Evolutionary conservation across 2,329 filamentous ascomycete genomes (phyloP).

Genomic region (Diaporthe sp.): DNA sequence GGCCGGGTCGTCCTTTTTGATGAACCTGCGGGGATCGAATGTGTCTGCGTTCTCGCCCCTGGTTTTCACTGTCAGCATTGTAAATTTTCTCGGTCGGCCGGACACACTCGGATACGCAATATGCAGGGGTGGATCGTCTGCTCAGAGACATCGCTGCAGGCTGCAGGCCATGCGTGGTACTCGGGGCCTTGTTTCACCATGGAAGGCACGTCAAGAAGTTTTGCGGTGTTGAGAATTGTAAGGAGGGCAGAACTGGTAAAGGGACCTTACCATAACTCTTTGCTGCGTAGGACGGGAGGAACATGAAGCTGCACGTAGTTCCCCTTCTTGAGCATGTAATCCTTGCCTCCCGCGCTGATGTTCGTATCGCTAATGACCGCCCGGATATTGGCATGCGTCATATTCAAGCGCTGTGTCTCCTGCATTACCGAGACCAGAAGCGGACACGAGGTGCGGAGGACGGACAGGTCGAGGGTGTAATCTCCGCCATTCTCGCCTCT

Average conservation of each 20-base stretch:
- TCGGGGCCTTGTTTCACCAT: too few species aligned
- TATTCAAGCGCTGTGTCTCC: slow-evolving; percentile 46
- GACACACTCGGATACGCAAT: too few species aligned
- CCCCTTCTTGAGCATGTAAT: slow-evolving; percentile 47
- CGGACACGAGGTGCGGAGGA: slow-evolving; percentile 46
- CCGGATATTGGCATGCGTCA: slow-evolving; percentile 42
- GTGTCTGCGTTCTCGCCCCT: slow-evolving; percentile 44
- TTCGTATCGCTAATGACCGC: slow-evolving; percentile 45
- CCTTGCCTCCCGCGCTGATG: slow-evolving; percentile 40
- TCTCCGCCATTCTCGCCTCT: background rate
- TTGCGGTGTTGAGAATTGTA: background rate
- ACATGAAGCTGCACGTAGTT: slow-evolving; percentile 45
- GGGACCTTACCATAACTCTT: slow-evolving; percentile 7
- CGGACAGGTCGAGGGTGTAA: slow-evolving; percentile 46
- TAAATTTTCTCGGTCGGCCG: too few species aligned
- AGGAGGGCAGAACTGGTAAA: background rate
- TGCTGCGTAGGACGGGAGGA: slow-evolving; percentile 39
- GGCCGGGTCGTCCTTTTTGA: slow-evolving; percentile 8
- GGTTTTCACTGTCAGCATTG: slow-evolving; percentile 8
- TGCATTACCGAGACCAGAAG: slow-evolving; percentile 49
- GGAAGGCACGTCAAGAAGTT: too few species aligned
- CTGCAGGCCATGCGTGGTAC: background rate
- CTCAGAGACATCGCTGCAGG: too few species aligned
- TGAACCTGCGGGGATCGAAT: slow-evolving; percentile 40
- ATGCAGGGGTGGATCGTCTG: too few species aligned